Evolutionary conservation across 2,329 filamentous ascomycete genomes (phyloP).

Genomic region (Penicillium sclerotigenum): DNA sequence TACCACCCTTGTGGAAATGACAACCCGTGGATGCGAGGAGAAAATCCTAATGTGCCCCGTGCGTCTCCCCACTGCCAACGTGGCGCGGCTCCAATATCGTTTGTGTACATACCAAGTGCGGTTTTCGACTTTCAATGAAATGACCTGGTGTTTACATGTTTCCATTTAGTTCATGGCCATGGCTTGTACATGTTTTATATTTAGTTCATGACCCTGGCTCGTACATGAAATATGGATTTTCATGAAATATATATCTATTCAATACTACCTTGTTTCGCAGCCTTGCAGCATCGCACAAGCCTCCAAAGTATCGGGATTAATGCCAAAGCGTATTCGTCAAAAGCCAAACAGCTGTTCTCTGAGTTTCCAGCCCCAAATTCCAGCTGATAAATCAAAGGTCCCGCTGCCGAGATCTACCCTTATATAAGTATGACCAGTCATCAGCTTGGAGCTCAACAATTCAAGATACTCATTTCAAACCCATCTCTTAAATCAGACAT

Average conservation of each 20-base stretch:
- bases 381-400: conserved; percentile 6
- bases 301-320: neutral
- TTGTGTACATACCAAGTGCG: neutral
- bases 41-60: conserved; percentile 5
- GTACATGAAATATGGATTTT: neutral
- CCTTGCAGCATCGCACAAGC: neutral
- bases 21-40: neutral
- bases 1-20: too few species aligned
- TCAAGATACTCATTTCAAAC: neutral
- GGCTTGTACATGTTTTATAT: too few species aligned
- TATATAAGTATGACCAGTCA: neutral
- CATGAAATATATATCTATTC: neutral
- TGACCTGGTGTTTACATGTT: too few species aligned
- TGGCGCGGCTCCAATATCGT: neutral
- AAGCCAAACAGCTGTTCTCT: neutral
- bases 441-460: neutral
- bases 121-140: neutral
- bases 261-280: neutral
- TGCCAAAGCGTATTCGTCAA: neutral
- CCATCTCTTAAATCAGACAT: neutral
- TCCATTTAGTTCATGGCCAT: too few species aligned
- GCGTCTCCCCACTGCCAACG: conserved; percentile 6
- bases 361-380: neutral
- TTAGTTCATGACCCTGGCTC: neutral
- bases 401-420: neutral